Conservation (phyloP, 1,284 basidiomycete species). For the Crepidotus sp. region DNA sequence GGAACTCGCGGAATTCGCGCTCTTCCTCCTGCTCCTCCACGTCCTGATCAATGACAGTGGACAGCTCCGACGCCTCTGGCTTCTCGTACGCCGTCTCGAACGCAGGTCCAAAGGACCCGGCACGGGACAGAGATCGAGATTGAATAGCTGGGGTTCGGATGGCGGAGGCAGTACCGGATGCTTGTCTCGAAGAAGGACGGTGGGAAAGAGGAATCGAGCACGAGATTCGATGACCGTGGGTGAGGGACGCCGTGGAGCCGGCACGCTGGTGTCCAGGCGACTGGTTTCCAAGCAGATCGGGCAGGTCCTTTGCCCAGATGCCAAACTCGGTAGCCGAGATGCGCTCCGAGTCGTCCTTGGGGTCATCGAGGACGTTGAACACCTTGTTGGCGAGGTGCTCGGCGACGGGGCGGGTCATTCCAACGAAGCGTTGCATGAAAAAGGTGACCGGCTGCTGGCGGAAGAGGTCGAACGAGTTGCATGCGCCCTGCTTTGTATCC, state of each 20-base stretch:
- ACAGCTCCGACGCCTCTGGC: slow-evolving; percentile 34
- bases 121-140: slow-evolving; percentile 50
- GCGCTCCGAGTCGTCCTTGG: slow-evolving; percentile 47
- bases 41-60: slow-evolving; percentile 47
- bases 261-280: slow-evolving; percentile 37
- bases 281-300: slow-evolving; percentile 50
- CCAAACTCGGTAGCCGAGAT: slow-evolving; percentile 82
- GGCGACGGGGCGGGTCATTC: slow-evolving; percentile 84
- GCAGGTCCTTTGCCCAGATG: slow-evolving; percentile 76
- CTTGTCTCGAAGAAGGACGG: slow-evolving; percentile 55
- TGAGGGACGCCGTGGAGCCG: slow-evolving; percentile 43
- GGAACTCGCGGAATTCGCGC: slow-evolving; percentile 24
- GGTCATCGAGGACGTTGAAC: slow-evolving; percentile 72
- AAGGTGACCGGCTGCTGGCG: slow-evolving; percentile 75
- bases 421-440: slow-evolving; percentile 84
- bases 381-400: slow-evolving; percentile 80
- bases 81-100: slow-evolving; percentile 34
- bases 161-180: slow-evolving; percentile 34
- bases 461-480: slow-evolving; percentile 81
- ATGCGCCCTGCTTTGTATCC: slow-evolving; percentile 73
- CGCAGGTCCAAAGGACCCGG: slow-evolving; percentile 49
- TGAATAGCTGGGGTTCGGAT: slow-evolving; percentile 40
- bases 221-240: slow-evolving; percentile 52
- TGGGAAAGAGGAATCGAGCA: slow-evolving; percentile 57
- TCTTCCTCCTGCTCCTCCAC: slow-evolving; percentile 33